Evolutionary conservation across 805 yeast genomes (phyloP), one percentile per base, ranked within the genome.

Genomic region (Wickerhamiella nectarea): DNA sequence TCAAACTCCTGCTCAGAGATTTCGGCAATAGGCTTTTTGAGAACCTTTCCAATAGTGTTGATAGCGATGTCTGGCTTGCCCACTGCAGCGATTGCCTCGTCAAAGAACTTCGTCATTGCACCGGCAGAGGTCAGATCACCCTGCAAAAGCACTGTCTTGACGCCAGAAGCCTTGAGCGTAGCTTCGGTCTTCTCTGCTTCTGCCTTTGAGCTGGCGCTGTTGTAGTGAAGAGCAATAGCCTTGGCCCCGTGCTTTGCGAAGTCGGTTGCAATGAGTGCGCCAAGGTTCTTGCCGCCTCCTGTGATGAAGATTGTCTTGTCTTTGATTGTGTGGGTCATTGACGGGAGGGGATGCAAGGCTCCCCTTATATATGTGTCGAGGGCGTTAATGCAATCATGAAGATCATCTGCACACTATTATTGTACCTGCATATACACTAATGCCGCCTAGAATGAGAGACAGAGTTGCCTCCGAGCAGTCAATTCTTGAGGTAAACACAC

Each of bases 41-140:
- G 62, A 18, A 78, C 83, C 67, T 61, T 72, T 43, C 84, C 84
- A 33, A 76, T 77, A 50, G 74, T 76, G 62, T 76, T 76, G 52
- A 78, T 65, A n/a, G 82, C 83, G 54, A 73, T 67, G 52, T 78
- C 80, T 49, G 74, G 62, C 17, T 60, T 54, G 29, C 78, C 79
- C 45, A 74, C 69, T 34, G 61, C 57, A 11, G 56, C 47, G 43
- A 62, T 62, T 6, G 76, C 72, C 9, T 57, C 59, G 14, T 59
- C 67, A 52, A 78, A 77, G 43, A 77, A 58, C 22, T 63, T 58
- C 17, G 60, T 56, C 28, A 67, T 61, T 9, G 68, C 72, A 0
- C 51, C 60, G 38, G 73, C 75, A 2, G 54, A 52, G 20, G 64
- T 58, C 39, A 75, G 59, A 34, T 65, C 64, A 14, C 70, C 72